Evolutionary conservation across 2,329 filamentous ascomycete species (phyloP).

Genomic region (Aspergillus sergii): DNA sequence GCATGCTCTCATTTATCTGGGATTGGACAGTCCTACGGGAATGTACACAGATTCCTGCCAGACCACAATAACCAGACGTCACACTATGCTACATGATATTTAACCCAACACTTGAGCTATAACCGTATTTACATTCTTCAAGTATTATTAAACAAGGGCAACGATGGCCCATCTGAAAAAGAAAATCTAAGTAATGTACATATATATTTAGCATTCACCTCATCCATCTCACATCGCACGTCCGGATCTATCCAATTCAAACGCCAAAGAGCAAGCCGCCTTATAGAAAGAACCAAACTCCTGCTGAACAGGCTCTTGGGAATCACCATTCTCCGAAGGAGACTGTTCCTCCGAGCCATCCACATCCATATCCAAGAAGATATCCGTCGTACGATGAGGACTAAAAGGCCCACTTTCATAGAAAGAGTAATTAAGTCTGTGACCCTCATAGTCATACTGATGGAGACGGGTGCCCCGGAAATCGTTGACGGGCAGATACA

Average conservation of each 20-base stretch:
- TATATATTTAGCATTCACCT: not conserved
- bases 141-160: conserved; percentile 8
- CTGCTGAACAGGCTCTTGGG: conserved; percentile 18
- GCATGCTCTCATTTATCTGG: not conserved
- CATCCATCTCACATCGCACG: conserved; percentile 7
- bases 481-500: conserved; percentile 37
- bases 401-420: conserved; percentile 37
- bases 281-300: conserved; percentile 41
- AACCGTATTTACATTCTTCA: conserved; percentile 8
- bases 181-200: conserved; percentile 9
- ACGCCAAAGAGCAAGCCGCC: conserved; percentile 41
- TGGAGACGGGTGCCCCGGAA: conserved; percentile 30
- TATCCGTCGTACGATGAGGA: conserved; percentile 30
- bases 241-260: conserved; percentile 32
- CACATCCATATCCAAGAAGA: conserved; percentile 35
- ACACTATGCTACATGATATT: not conserved
- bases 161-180: not conserved
- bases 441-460: conserved; percentile 36
- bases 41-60: not conserved
- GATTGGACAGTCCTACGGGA: not conserved
- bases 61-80: not conserved
- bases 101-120: not conserved
- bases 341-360: not conserved
- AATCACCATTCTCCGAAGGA: not conserved
- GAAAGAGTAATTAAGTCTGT: conserved; percentile 35